Evolutionary conservation across 768 basidiomycete species (phyloP).

Genomic region (Rhizopogon roseolus): DNA sequence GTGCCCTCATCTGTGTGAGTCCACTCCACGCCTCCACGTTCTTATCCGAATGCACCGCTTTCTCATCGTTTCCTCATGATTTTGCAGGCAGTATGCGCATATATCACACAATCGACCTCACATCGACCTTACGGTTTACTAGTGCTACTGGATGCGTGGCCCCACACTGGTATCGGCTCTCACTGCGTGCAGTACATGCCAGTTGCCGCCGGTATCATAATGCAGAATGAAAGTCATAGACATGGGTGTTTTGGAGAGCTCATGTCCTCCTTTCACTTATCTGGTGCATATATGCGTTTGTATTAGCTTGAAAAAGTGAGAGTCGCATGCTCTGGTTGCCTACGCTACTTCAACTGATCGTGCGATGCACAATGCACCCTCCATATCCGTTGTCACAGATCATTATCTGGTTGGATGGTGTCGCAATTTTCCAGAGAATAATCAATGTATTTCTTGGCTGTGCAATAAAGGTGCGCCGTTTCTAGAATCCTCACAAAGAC

Average conservation of each 20-base stretch:
- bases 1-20: not conserved
- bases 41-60: conserved; percentile 20
- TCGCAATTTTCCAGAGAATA: not conserved
- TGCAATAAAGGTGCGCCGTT: not conserved
- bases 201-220: too few species aligned
- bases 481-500: not conserved
- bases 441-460: not conserved
- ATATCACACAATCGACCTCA: not conserved
- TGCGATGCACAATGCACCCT: not conserved
- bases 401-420: not conserved
- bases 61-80: conserved; percentile 6
- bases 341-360: not conserved
- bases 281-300: not conserved
- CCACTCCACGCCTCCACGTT: conserved; percentile 5
- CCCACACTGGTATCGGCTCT: not conserved
- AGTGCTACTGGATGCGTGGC: not conserved
- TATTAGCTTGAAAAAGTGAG: not conserved
- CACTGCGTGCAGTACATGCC: not conserved
- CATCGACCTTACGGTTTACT: not conserved
- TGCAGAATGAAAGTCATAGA: not conserved
- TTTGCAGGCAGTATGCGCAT: not conserved
- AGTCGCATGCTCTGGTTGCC: not conserved
- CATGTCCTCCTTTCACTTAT: not conserved
- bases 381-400: not conserved
- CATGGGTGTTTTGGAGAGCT: not conserved